Evolutionary conservation across 306 rosid species (phyloP).

Genomic region (Lablab purpureus): DNA sequence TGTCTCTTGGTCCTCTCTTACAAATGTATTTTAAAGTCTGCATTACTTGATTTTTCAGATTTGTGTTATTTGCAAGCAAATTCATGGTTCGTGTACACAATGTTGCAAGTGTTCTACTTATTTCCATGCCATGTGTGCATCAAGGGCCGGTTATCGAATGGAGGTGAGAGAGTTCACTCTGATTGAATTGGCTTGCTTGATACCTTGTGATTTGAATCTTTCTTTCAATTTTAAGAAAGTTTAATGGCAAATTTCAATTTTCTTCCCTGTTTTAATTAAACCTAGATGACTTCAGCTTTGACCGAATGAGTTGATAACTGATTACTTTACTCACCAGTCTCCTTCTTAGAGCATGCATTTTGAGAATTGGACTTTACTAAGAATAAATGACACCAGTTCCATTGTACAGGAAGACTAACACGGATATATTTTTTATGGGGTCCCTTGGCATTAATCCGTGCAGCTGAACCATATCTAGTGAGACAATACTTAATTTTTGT

Average conservation of each 20-base stretch:
- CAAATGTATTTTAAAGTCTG: slow-evolving; percentile 43
- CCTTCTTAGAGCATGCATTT: slow-evolving; percentile 33
- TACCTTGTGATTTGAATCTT: slow-evolving; percentile 22
- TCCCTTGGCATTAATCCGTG: slow-evolving; percentile 8
- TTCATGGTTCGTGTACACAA: slow-evolving; percentile 98
- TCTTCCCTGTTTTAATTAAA: slow-evolving; percentile 34
- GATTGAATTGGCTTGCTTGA: slow-evolving; percentile 33
- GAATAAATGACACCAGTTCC: slow-evolving; percentile 8
- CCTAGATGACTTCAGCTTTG: not conserved
- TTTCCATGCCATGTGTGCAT: slow-evolving; percentile 99
- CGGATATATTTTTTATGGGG: not conserved
- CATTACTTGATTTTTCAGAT: slow-evolving; percentile 68
- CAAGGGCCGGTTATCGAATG: slow-evolving; percentile 99
- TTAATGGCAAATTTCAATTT: slow-evolving; percentile 33
- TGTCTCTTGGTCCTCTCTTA: slow-evolving; percentile 33
- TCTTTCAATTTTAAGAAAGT: not conserved
- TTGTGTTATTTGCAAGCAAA: slow-evolving; percentile 97
- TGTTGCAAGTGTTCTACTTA: slow-evolving; percentile 99
- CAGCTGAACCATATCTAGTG: not conserved
- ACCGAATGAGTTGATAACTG: slow-evolving; percentile 18
- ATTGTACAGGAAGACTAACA: slow-evolving; percentile 16
- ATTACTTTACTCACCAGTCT: not conserved
- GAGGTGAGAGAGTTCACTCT: slow-evolving; percentile 69
- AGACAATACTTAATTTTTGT: not conserved
- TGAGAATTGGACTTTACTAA: slow-evolving; percentile 21